Evolutionary conservation across 257 asterid species (phyloP).

Genomic region (Dorcoceras hygrometricum): DNA sequence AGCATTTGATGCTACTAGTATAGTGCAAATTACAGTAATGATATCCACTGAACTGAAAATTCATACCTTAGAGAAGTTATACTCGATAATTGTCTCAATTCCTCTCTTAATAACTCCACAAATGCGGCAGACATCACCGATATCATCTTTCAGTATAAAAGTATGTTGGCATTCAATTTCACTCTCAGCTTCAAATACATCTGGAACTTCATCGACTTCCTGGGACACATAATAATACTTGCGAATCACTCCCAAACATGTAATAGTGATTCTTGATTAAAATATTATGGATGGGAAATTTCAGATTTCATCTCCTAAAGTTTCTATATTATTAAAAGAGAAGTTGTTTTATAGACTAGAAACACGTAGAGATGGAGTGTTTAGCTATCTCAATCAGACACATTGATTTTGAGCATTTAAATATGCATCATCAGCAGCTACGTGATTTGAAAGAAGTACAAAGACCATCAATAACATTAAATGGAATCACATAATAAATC

Average conservation of each 20-base stretch:
- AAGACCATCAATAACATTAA: slow-evolving; percentile 5
- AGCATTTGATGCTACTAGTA: slow-evolving; percentile 21
- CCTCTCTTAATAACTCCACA: slow-evolving; percentile 88
- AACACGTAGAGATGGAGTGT: background rate
- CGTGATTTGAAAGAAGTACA: background rate
- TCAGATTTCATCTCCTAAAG: background rate
- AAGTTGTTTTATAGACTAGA: background rate
- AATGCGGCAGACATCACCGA: slow-evolving; percentile 91
- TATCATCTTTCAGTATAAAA: slow-evolving; percentile 80
- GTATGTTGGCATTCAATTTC: slow-evolving; percentile 87
- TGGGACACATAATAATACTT: slow-evolving; percentile 34
- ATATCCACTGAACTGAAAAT: slow-evolving; percentile 24
- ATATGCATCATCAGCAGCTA: slow-evolving; percentile 2
- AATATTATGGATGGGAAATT: slow-evolving; percentile 5
- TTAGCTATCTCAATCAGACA: slow-evolving; percentile 10
- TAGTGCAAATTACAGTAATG: slow-evolving; percentile 12
- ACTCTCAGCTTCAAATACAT: slow-evolving; percentile 41
- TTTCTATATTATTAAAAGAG: background rate
- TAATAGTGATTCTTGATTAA: slow-evolving; percentile 2
- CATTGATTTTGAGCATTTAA: slow-evolving; percentile 6
- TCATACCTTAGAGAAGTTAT: slow-evolving; percentile 77
- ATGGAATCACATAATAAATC: slow-evolving; percentile 23
- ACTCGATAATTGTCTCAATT: slow-evolving; percentile 83
- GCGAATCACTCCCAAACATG: slow-evolving; percentile 20
- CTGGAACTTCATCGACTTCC: slow-evolving; percentile 49